Evolutionary conservation across 2,329 filamentous ascomycete genomes (phyloP), one percentile per base, ranked within the genome.

Genomic region (Diaporthe australafricana): DNA sequence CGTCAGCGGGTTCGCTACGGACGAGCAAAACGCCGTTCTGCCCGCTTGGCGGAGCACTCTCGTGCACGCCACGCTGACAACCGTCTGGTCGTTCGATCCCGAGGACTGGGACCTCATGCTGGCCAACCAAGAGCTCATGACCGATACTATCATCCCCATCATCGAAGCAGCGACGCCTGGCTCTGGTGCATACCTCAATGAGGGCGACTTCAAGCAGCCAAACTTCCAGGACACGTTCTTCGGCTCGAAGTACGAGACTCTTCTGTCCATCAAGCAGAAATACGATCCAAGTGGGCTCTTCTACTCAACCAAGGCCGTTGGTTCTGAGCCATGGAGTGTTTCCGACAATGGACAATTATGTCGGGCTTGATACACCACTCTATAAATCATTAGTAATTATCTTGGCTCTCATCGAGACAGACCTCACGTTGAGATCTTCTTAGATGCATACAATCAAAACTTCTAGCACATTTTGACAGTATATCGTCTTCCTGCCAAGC

Each of bases 41-140:
- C 82, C 83, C 1, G 79, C 79, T 16, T 84, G 82, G 82, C 77
- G 83, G 16, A 76, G 79, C 25, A 75, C 82, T 9, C 70, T 83
- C 42, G 71, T 82, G 8, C 78, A 81, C 72, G 76, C 77, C 20
- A 77, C 77, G 25, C 68, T 82, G n/a, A 78, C 76, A 12, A 78
- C 75, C 0, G 68, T 74, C 22, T 83, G 81, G 81, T 70, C 74
- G 73, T 68, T 82, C 77, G 79, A 81, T 79, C 76, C 81, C 75
- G 42, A 77, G 77, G 2, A 77, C 72, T 75, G 73, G 75, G 8
- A 76, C 76, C n/a, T 80, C 56, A 79, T 66, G 77, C 72, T 67
- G 30, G 74, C 53, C 74, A 81, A 76, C 77, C 66, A 74, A 27
- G 14, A 22, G 40, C 62, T 80, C 42, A 76, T 81, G 68, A 79